A percentile compares a stretch with the other conserved stretches of the same genome.
These are phyloP conservation scores for Chenopodium suecicum DNA, from an alignment of 148 eudicot genomes.

Conservation along the genomic window DNA sequence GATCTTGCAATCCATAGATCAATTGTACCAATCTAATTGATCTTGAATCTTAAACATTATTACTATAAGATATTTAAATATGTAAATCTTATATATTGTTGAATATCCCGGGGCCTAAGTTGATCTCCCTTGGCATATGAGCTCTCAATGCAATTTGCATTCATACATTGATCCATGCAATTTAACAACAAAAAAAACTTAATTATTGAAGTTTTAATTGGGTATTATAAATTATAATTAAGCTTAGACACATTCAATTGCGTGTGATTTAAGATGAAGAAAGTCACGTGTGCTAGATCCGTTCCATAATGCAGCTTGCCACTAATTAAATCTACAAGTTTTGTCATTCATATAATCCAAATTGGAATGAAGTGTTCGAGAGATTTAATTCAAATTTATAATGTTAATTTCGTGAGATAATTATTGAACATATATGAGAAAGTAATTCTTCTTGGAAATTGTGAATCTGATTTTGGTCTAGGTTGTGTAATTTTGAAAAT, in stretches of 20 bases:
- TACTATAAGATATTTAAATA: background rate
- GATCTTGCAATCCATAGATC: conserved; percentile 8
- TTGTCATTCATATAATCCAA: background rate
- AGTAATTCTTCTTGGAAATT: background rate
- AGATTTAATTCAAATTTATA: background rate
- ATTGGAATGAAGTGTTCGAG: background rate
- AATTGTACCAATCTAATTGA: too few relatives aligned
- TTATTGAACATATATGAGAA: background rate
- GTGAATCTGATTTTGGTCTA: background rate
- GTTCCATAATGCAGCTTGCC: conserved; percentile 23
- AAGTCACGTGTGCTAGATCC: conserved; percentile 32
- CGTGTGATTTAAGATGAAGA: conserved; percentile 16
- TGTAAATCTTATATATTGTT: background rate
- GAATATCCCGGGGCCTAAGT: conserved; percentile 22
- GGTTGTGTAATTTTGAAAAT: background rate
- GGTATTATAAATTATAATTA: background rate
- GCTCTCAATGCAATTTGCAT: conserved; percentile 11
- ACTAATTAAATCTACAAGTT: background rate
- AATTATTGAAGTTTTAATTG: background rate
- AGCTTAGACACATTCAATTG: conserved; percentile 10
- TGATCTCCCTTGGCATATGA: conserved; percentile 28
- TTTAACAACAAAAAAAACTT: background rate
- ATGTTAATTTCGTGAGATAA: too few relatives aligned
- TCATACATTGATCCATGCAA: conserved; percentile 13
- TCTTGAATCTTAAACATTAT: too few relatives aligned